phyloP scores from a whole-genome alignment of 108 stramenopile species.

The Nitzschia sp. region DNA sequence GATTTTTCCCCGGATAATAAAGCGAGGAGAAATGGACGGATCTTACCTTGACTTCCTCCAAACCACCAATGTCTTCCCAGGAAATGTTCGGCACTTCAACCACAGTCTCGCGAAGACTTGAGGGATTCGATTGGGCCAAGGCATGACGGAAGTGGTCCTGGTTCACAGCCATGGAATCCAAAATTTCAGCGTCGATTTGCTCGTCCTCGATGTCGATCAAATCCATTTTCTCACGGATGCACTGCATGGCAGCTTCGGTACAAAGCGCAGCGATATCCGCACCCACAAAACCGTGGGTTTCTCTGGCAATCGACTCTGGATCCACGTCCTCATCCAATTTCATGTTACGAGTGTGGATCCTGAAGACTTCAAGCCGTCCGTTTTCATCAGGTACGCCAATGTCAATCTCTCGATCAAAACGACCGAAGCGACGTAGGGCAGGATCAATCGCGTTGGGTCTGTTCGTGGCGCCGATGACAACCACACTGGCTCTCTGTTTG shows the following conservation, averaged over 20 bases:
- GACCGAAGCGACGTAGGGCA: constrained; percentile 97
- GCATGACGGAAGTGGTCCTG: constrained; percentile 99
- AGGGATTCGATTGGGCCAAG: constrained; percentile 95
- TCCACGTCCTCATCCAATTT: constrained; percentile 99
- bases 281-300: constrained; percentile 99
- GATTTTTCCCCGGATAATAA: background rate
- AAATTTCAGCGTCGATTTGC: constrained; percentile 99
- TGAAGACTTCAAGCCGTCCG: constrained; percentile 98
- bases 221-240: constrained; percentile 99
- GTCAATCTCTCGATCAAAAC: constrained; percentile 99
- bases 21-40: background rate
- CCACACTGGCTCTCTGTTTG: constrained; percentile 94
- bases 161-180: constrained; percentile 98
- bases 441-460: constrained; percentile 95
- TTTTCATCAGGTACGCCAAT: constrained; percentile 99
- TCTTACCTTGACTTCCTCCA: constrained; percentile 95
- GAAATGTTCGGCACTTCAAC: constrained; percentile 98
- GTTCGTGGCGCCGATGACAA: constrained; percentile 99
- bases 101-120: constrained; percentile 97
- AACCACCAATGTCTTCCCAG: constrained; percentile 99
- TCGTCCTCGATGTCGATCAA: constrained; percentile 99
- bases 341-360: constrained; percentile 99
- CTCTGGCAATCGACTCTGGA: constrained; percentile 93
- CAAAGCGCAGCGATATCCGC: constrained; percentile 99
- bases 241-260: constrained; percentile 99